A percentile compares a stretch with the other conserved stretches of the same genome.
phyloP scores from a whole-genome alignment of 2,329 filamentous ascomycete genomes.

The Mycosphaerella sp. region DNA sequence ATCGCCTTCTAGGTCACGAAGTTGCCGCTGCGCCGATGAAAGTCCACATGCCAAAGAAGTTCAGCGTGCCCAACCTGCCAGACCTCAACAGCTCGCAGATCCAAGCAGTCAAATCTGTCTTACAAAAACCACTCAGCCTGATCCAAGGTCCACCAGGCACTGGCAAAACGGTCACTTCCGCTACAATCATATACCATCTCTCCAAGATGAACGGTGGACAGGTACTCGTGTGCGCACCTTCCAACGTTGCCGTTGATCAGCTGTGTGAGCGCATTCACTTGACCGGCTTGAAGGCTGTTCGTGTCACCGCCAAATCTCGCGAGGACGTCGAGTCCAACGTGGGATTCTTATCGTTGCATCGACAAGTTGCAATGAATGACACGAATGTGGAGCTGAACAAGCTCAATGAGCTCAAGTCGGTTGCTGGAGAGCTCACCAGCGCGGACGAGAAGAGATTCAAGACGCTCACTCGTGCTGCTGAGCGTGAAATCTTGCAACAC shows the following conservation, averaged over 20 bases:
- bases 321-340: conserved; percentile 99
- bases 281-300: conserved; percentile 92
- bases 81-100: conserved; percentile 95
- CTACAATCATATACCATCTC: conserved; percentile 96
- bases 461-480: conserved; percentile 84
- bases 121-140: conserved; percentile 87
- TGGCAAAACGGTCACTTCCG: conserved; percentile 96
- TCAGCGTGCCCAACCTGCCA: conserved; percentile 86
- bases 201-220: conserved; percentile 93
- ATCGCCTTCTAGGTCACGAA: conserved; percentile 90
- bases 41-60: conserved; percentile 91
- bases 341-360: conserved; percentile 87
- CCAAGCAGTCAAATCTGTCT: conserved; percentile 88
- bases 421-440: conserved; percentile 84
- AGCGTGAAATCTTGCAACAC: conserved; percentile 89
- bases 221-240: conserved; percentile 92
- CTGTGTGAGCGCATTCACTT: conserved; percentile 94
- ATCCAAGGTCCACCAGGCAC: conserved; percentile 97
- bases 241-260: conserved; percentile 97
- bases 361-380: conserved; percentile 94
- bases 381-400: conserved; percentile 91
- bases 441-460: conserved; percentile 99
- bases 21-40: conserved; percentile 94
- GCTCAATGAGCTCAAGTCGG: conserved; percentile 84
- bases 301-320: conserved; percentile 95